phyloP scores from a whole-genome alignment of 805 yeast species.

The Saccharomycopsis malanga region DNA sequence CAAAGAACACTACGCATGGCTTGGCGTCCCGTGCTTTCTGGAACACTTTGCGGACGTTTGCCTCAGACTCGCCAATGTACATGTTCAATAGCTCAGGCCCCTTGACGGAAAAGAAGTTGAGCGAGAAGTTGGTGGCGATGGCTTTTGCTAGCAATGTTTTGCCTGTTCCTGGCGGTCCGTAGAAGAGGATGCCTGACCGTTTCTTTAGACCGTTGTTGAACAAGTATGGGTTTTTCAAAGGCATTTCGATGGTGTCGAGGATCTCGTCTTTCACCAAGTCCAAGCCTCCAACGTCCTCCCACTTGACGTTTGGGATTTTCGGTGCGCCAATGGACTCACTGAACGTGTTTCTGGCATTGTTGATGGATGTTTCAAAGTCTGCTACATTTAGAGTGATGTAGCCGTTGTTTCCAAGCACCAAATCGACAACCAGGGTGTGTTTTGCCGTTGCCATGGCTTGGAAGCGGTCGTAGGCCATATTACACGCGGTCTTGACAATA shows the following conservation, averaged over 20 bases:
- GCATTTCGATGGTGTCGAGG: conserved; percentile 93
- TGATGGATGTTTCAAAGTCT: conserved; percentile 65
- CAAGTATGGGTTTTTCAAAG: conserved; percentile 85
- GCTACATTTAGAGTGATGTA: conserved; percentile 42
- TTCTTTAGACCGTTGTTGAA: conserved; percentile 86
- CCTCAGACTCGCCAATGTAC: conserved; percentile 98
- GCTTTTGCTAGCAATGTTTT: conserved; percentile 94
- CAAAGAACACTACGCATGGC: conserved; percentile 96
- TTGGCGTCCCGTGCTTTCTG: conserved; percentile 93
- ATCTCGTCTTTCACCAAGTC: conserved; percentile 88
- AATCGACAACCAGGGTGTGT: conserved; percentile 25
- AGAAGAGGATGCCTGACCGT: conserved; percentile 87
- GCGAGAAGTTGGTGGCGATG: conserved; percentile 89
- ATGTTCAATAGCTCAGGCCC: conserved; percentile 95
- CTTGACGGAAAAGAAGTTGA: conserved; percentile 92
- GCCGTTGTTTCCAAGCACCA: conserved; percentile 51
- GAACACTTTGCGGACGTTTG: conserved; percentile 90
- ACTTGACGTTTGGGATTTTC: conserved; percentile 83
- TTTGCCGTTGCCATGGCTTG: neutral
- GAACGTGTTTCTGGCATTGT: conserved; percentile 77
- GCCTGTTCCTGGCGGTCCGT: conserved; percentile 99
- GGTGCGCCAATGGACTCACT: conserved; percentile 97
- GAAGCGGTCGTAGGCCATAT: conserved; percentile 45
- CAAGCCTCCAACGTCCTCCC: conserved; percentile 98
- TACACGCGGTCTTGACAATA: conserved; percentile 60